Percentiles rank a stretch among this genome's conserved stretches.
These are phyloP conservation scores for Dimargaris cristalligena DNA, from an alignment of 192 early-diverging fungal genomes.

Conservation along the genomic window DNA sequence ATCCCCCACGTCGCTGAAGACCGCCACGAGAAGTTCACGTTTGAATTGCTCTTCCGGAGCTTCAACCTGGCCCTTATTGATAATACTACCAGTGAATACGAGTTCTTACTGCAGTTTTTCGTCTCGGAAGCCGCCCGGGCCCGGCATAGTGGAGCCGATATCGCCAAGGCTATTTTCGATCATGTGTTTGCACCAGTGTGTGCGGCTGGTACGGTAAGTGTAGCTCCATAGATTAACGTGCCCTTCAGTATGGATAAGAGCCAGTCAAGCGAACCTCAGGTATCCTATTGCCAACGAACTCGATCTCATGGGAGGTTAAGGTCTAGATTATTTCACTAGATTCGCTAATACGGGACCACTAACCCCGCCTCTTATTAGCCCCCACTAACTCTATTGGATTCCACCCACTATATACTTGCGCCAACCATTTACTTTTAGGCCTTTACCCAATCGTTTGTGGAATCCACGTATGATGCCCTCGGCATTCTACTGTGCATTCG, in stretches of 20 bases:
- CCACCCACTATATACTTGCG: too few species aligned
- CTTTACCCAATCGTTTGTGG: conserved; percentile 52
- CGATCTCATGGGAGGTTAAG: too few species aligned
- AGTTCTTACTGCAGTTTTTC: conserved; percentile 87
- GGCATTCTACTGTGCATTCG: conserved; percentile 81
- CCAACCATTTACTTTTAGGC: too few species aligned
- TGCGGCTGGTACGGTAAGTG: too few species aligned
- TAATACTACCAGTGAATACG: conserved; percentile 88
- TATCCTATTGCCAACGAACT: too few species aligned
- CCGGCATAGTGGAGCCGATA: conserved; percentile 37
- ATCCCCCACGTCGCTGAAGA: conserved; percentile 32
- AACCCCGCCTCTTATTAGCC: too few species aligned
- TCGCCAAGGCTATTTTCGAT: conserved; percentile 52
- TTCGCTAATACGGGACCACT: too few species aligned
- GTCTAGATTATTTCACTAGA: too few species aligned
- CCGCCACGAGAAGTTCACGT: conserved; percentile 31
- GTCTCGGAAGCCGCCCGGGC: conserved; percentile 39
- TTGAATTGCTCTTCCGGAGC: conserved; percentile 80
- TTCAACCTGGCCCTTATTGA: conserved; percentile 82
- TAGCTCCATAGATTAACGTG: too few species aligned
- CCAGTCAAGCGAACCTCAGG: too few species aligned
- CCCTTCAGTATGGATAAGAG: too few species aligned
- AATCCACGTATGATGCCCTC: conserved; percentile 70
- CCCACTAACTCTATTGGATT: too few species aligned
- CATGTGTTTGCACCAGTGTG: conserved; percentile 69